Evolutionary conservation across 148 eudicot species (phyloP).

Genomic region (Silene conica): DNA sequence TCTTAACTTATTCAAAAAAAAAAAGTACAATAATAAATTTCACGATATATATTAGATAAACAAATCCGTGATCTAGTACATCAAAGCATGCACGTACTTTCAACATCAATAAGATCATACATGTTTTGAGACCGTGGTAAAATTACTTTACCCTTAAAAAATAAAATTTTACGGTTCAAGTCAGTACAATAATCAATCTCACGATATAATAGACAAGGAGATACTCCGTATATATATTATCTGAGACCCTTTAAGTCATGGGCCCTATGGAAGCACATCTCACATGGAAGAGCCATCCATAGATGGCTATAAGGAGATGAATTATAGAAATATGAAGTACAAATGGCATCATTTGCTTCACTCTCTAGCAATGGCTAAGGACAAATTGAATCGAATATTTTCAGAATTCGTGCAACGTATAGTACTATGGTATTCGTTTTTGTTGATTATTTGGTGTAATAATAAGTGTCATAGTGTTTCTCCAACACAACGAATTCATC

Average conservation of each 20-base stretch:
- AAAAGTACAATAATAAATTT: too few species aligned
- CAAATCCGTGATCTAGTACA: too few species aligned
- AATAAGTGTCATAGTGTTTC: background rate
- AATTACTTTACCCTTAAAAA: too few species aligned
- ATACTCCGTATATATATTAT: background rate
- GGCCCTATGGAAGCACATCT: background rate
- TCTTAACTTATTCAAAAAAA: too few species aligned
- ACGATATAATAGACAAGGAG: too few species aligned
- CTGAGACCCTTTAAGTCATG: background rate
- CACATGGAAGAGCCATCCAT: background rate
- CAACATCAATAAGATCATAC: too few species aligned
- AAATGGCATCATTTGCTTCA: constrained; percentile 2
- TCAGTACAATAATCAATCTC: too few species aligned
- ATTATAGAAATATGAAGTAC: background rate
- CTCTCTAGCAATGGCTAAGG: constrained; percentile 19
- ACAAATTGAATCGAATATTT: constrained; percentile 19
- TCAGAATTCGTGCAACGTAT: constrained; percentile 4
- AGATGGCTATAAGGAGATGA: background rate
- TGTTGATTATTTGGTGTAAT: background rate
- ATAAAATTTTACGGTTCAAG: too few species aligned
- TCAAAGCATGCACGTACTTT: too few species aligned
- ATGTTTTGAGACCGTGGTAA: too few species aligned
- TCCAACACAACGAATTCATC: background rate
- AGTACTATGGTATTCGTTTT: constrained; percentile 1
- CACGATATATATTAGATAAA: too few species aligned